Evolutionary conservation across 1,139 yeast species (phyloP), one percentile per base, ranked within the genome.

Genomic region (Yamadazyma membranifaciens): DNA sequence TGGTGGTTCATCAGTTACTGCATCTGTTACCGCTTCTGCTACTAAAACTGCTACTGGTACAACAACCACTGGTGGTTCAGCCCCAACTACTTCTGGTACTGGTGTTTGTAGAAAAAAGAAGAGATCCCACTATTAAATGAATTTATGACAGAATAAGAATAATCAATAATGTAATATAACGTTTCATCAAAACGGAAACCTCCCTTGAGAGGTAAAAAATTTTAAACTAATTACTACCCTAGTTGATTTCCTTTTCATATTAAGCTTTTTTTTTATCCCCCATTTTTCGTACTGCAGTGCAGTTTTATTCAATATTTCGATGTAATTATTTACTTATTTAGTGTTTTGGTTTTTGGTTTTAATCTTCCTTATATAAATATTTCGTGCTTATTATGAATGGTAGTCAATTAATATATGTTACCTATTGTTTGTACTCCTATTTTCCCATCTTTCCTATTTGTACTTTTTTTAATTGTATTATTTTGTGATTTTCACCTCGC

Each of bases 1-100:
- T 66, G 63, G 56, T 34, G 67, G 63, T 41, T 45, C 59, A 16
- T 50, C 67, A 10, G 55, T 63, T 40, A 61, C 67, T 37, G 41
- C 61, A 14, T 48, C 55, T 17, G 38, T 54, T 28, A 52, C 59
- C 33, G 47, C 56, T 28, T 38, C 55, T 20, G 41, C 62, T 12
- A 42, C 55, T 33, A 40, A 58, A 10, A 44, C 54, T 26, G 42
- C 52, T n/a, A 41, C 54, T 24, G 42, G 52, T 26, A 43, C 48
- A 6, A 22, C 51, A 10, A 34, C 44, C 14, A 41, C 55, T 24
- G 42, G 52, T 26, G 44, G 49, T 9, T 22, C 51, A 10, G 34
- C 43, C 13, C 45, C 55, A 6, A 48, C 58, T 33, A 29, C 52
- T 10, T 36, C 51, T 37, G 44, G 45, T 20, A 26, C 47, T 31